Percentiles rank a stretch among this genome's conserved stretches.
These are phyloP conservation scores for Venturia nashicola DNA, from an alignment of 2,329 filamentous ascomycete genomes.

Conservation along the genomic window DNA sequence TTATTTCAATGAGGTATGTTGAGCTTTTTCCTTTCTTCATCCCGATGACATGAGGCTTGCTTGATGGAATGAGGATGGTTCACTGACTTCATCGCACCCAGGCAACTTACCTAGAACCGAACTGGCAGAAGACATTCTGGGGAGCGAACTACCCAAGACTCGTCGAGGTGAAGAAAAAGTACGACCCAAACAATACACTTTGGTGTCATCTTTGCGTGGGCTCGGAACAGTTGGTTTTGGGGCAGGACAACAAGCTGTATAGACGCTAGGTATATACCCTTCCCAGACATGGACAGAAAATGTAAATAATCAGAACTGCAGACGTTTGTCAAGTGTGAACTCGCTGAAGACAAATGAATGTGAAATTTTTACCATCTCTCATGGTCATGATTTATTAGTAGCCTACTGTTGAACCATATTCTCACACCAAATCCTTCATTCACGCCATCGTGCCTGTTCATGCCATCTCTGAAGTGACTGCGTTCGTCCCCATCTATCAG, in stretches of 20 bases:
- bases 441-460: too few species aligned
- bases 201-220: slow-evolving; percentile 14
- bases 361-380: too few species aligned
- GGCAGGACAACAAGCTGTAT: slow-evolving; percentile 1
- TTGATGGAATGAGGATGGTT: background rate
- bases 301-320: too few species aligned
- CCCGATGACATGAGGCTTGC: too few species aligned
- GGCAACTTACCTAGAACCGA: background rate
- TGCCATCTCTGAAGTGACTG: too few species aligned
- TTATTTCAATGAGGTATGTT: slow-evolving; percentile 3
- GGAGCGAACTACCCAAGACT: slow-evolving; percentile 37
- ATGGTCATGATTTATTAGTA: too few species aligned
- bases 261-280: background rate
- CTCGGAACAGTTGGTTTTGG: background rate
- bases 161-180: slow-evolving; percentile 36
- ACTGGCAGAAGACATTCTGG: slow-evolving; percentile 43
- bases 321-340: too few species aligned
- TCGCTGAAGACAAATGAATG: too few species aligned
- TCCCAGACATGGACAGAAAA: too few species aligned
- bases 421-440: too few species aligned
- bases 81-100: slow-evolving; percentile 13
- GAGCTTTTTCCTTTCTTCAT: too few species aligned
- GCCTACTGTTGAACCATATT: too few species aligned
- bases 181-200: slow-evolving; percentile 44
- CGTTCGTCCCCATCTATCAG: background rate